phyloP scores from a whole-genome alignment of 2,329 filamentous ascomycete genomes.

The Setomelanomma holmii region DNA sequence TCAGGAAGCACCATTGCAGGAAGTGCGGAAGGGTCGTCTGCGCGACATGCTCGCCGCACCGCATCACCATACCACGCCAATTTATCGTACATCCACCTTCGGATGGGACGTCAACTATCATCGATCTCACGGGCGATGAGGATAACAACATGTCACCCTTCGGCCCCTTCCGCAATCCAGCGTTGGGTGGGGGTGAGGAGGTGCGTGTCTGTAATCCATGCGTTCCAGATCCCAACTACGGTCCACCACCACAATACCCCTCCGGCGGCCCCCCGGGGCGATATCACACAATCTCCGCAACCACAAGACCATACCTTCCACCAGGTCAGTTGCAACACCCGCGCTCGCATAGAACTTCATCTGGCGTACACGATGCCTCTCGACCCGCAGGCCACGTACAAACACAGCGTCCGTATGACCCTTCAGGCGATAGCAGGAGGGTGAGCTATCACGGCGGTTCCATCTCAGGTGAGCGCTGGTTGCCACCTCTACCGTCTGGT shows the following conservation, averaged over 20 bases:
- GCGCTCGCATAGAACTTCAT: slow-evolving; percentile 28
- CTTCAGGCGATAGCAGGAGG: slow-evolving; percentile 27
- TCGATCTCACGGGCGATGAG: slow-evolving; percentile 56
- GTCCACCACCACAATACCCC: slow-evolving; percentile 62
- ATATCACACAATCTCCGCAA: background rate
- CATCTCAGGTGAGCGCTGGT: slow-evolving; percentile 31
- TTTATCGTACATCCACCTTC: slow-evolving; percentile 80
- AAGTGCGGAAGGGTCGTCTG: slow-evolving; percentile 96
- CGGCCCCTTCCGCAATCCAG: slow-evolving; percentile 53
- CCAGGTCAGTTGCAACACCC: slow-evolving; percentile 18
- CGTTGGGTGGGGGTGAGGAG: slow-evolving; percentile 69
- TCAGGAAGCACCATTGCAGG: slow-evolving; percentile 93
- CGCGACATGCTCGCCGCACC: slow-evolving; percentile 86
- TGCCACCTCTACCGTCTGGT: slow-evolving; percentile 27
- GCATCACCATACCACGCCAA: slow-evolving; percentile 91
- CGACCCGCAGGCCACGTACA: slow-evolving; percentile 25
- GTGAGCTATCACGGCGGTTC: slow-evolving; percentile 34
- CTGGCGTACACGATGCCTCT: slow-evolving; percentile 27
- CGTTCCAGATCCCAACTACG: slow-evolving; percentile 72
- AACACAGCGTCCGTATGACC: slow-evolving; percentile 24
- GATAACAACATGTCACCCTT: slow-evolving; percentile 34
- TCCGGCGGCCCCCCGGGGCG: slow-evolving; percentile 8
- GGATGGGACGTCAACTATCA: slow-evolving; percentile 33
- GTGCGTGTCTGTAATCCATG: slow-evolving; percentile 76
- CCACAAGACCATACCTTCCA: slow-evolving; percentile 14